Evolutionary conservation across 164 flowering plant genomes (phyloP), one percentile per base, ranked within the genome.

Genomic region (Pachysandra terminalis): DNA sequence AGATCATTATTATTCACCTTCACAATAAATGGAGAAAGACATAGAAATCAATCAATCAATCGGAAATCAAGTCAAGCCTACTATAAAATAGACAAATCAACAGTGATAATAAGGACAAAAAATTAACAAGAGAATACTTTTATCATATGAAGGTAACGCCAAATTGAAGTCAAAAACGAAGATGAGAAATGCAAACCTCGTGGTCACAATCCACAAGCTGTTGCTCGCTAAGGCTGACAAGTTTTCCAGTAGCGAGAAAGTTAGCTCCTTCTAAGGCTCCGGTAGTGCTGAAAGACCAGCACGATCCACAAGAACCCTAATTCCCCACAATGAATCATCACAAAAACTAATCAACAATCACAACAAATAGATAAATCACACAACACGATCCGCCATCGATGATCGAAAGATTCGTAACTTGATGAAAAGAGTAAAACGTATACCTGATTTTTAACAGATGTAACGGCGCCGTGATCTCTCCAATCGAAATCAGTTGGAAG

Each of bases 181-280:
- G n/a, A 9, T 21, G 52, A 7, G 45, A 19, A 26, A 62, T n/a
- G 12, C 71, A 61, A 74, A 94, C 97, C 97, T 85, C 87, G 64
- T 90, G 95, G 62, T 94, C 97, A 71, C 98, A 91, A 68, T 91
- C 98, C 56, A 93, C 93, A 61, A 93, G 94, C 73, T 94, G 98
- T 67, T 94, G 98, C 79, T 91, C 97, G 54, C 98, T 94, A 55
- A 93, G 78, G 82, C 94, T 93, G 59, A 85, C 85, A 15, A 93
- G 90, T 69, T 90, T 76, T 49, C 97, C 94, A 0, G 97, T 90
- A 8, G 91, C 67, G 41, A 93, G 76, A 71, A 67, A 93, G 65
- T 90, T 78, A 45, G 98, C 94, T 68, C 96, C 98, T 81, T 93
- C 99, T 73, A 95, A 53, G 3, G 97, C 99, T 57, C 98, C 99